Conservation (phyloP, 495 filamentous ascomycete genomes). For the Amphirosellinia nigrospora region DNA sequence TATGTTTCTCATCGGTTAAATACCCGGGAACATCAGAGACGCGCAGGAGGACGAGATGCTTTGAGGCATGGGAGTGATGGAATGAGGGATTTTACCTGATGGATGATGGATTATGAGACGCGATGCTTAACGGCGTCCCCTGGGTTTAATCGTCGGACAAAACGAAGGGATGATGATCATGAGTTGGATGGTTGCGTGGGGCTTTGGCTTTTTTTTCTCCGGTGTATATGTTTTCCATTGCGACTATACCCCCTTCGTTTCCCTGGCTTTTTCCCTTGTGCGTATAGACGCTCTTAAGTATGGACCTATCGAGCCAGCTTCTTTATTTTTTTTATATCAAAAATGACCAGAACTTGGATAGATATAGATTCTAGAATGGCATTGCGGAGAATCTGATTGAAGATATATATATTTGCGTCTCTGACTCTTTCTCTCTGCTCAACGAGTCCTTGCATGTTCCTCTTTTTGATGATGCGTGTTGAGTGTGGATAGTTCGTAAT, state of each 20-base stretch:
- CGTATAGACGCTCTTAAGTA: neutral
- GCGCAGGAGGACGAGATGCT: neutral
- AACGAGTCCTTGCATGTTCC: no score
- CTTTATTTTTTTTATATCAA: neutral
- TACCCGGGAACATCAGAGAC: neutral
- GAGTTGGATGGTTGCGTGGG: neutral
- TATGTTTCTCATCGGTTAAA: no score
- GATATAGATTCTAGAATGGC: constrained; percentile 22
- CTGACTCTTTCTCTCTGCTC: neutral
- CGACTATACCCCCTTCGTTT: constrained; percentile 24
- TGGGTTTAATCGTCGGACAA: neutral
- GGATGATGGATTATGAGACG: neutral
- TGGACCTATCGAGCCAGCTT: neutral
- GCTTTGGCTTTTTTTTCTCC: constrained; percentile 1
- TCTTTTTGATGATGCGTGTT: no score
- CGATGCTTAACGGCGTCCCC: neutral
- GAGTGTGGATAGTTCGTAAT: no score
- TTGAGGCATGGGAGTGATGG: neutral
- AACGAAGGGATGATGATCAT: constrained; percentile 7
- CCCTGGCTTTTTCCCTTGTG: neutral
- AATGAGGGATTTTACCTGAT: neutral
- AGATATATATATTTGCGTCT: neutral
- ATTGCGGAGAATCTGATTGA: neutral
- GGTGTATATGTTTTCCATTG: constrained; percentile 17
- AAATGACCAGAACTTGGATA: neutral